Evolutionary conservation across 805 yeast species (phyloP).

Genomic region (Clavispora vitiphila): DNA sequence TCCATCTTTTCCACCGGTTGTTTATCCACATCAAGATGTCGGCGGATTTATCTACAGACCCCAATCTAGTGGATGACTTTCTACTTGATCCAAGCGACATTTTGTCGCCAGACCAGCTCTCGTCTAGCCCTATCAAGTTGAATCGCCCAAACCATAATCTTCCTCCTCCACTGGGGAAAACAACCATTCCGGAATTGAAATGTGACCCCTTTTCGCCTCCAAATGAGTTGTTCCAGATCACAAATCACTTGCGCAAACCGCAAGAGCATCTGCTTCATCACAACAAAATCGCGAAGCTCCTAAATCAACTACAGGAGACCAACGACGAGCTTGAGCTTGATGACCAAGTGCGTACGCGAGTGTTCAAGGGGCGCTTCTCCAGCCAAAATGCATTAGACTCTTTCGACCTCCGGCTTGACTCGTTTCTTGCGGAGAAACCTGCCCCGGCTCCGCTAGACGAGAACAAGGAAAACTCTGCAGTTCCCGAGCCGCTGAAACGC

Average conservation of each 20-base stretch:
- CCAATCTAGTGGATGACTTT: constrained; percentile 15
- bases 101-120: constrained; percentile 5
- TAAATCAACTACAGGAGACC: constrained; percentile 24
- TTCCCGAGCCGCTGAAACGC: constrained; percentile 17
- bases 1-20: not conserved
- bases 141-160: not conserved
- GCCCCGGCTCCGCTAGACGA: constrained; percentile 4
- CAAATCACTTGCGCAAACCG: constrained; percentile 20
- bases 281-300: constrained; percentile 34
- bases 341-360: constrained; percentile 16
- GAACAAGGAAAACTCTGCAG: constrained; percentile 30
- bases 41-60: constrained; percentile 14
- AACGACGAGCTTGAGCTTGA: constrained; percentile 20
- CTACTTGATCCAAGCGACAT: constrained; percentile 10
- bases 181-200: constrained; percentile 10
- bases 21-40: constrained; percentile 28
- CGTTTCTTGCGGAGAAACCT: constrained; percentile 10
- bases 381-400: constrained; percentile 11
- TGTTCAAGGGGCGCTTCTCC: constrained; percentile 18
- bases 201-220: constrained; percentile 12
- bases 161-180: not conserved
- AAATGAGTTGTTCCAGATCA: constrained; percentile 30
- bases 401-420: constrained; percentile 15
- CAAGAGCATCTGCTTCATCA: constrained; percentile 22
- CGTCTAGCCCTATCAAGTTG: constrained; percentile 11